Base-by-base conservation (phyloP, 768 basidiomycete genomes). In the Suillus placidus region DNA sequence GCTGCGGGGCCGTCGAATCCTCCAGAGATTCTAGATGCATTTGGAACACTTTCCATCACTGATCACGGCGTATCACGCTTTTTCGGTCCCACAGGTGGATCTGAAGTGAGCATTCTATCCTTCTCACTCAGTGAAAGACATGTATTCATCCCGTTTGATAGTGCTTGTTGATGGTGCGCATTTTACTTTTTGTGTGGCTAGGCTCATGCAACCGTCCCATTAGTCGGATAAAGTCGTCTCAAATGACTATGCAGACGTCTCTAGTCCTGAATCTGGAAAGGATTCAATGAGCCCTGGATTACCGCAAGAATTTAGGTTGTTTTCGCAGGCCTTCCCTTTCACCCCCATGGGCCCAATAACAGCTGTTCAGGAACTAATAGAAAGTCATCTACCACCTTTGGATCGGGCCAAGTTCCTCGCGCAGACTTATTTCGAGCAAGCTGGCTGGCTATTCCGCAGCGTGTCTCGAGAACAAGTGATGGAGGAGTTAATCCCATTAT, bases 21-120 rank as follows among this genome's bases (percentile, higher is more conserved):
- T 42, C 70, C 75, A 18, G 87, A 88, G 43, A 72, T 84, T 1
- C 79, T 87, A 42, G 86, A 88, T 64, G 79, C 84, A 0, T 86
- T 88, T 68, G 87, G 87, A 52, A 88, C 87, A 20, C 75, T 88
- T 61, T 84, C 85, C 34, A 86, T 88, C 64, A 82, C 83, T 18
- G 85, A 88, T 70, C 81, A 85, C 68, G 87, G 87, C 0, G 82
- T 85, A 55, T 84, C 86, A n/a, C 78, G 84, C 63, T 88, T 88
- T 72, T 88, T 88, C 80, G 87, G 87, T 1, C 87, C 86, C 2
- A 88, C 88, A 1, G 89, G 87, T 16, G 89, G 88, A 38, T 82
- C 84, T 57, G 88, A 91, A 81, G 89, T 90, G 68, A 66, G 87
- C 79, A 10, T 62, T 61, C 45, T 23, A 38, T 4, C 45, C 40